Evolutionary conservation across 1,284 basidiomycete species (phyloP).

Genomic region (Puccinia polysora): DNA sequence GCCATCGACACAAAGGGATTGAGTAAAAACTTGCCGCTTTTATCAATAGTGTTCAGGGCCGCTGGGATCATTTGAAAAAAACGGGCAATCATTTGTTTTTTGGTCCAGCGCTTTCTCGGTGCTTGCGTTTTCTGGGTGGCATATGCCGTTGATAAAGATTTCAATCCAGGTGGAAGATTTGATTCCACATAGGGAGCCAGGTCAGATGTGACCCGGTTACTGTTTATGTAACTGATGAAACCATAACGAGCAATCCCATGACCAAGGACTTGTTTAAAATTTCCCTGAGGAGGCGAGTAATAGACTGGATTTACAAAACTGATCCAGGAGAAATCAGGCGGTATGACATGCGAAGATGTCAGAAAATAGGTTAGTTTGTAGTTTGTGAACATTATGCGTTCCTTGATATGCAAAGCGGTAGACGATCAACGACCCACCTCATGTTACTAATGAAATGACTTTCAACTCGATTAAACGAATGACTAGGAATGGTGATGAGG

Average conservation of each 20-base stretch:
- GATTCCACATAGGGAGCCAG: constrained; percentile 20
- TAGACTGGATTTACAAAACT: constrained; percentile 5
- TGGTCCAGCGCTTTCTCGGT: background rate
- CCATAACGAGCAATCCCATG: constrained; percentile 38
- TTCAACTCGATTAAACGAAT: constrained; percentile 1
- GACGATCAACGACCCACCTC: background rate
- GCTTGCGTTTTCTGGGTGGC: background rate
- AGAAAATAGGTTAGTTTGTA: too few relatives aligned
- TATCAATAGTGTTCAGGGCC: background rate
- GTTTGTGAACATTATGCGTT: too few relatives aligned
- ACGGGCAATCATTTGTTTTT: constrained; percentile 6
- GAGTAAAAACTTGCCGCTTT: background rate
- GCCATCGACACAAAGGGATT: background rate
- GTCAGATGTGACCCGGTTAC: constrained; percentile 25
- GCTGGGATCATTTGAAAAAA: constrained; percentile 15
- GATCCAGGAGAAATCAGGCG: background rate
- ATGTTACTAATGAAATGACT: background rate
- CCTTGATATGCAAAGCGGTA: too few relatives aligned
- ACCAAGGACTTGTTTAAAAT: constrained; percentile 13
- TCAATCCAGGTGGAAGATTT: constrained; percentile 13
- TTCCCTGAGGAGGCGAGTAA: background rate
- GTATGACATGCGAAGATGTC: background rate
- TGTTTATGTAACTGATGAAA: constrained; percentile 26
- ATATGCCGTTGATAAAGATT: background rate
- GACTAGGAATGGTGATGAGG: background rate